phyloP scores from a whole-genome alignment of 2,329 filamentous ascomycete genomes.

The Colletotrichum sp. region DNA sequence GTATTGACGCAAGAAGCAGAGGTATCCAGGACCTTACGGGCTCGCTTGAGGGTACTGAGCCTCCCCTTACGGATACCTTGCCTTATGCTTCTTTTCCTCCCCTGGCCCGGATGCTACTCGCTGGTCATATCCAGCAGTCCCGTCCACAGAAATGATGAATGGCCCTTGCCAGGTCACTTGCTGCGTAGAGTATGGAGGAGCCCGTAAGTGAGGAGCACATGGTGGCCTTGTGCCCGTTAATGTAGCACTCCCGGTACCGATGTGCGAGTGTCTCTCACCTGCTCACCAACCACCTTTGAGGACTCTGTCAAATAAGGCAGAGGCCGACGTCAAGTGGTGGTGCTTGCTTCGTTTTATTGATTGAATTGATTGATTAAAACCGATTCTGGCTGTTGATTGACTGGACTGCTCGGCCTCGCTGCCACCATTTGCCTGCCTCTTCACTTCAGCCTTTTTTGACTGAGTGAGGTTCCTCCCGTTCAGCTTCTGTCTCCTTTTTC shows the following conservation, averaged over 20 bases:
- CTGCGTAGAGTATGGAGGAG: background rate
- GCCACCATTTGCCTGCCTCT: background rate
- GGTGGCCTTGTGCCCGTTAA: background rate
- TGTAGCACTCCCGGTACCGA: background rate
- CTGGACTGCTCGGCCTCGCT: background rate
- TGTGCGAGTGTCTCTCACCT: background rate
- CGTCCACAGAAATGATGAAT: background rate
- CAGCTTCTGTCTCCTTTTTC: background rate
- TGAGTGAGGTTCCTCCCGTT: background rate
- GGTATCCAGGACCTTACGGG: background rate
- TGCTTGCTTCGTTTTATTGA: slow-evolving; percentile 16
- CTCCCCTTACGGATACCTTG: background rate
- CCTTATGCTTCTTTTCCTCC: slow-evolving; percentile 17
- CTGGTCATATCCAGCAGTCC: background rate
- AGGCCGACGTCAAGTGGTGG: background rate
- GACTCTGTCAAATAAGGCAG: background rate
- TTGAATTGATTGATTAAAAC: background rate
- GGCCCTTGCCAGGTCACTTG: background rate
- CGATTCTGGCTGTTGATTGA: background rate
- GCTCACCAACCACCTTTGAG: background rate
- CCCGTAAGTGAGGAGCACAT: background rate
- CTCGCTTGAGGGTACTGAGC: background rate
- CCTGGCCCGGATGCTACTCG: background rate
- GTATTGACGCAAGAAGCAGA: background rate
- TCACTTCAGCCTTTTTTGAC: background rate